Base-by-base conservation (phyloP, 805 yeast species). In the Sugiyamaella lignohabitans region DNA sequence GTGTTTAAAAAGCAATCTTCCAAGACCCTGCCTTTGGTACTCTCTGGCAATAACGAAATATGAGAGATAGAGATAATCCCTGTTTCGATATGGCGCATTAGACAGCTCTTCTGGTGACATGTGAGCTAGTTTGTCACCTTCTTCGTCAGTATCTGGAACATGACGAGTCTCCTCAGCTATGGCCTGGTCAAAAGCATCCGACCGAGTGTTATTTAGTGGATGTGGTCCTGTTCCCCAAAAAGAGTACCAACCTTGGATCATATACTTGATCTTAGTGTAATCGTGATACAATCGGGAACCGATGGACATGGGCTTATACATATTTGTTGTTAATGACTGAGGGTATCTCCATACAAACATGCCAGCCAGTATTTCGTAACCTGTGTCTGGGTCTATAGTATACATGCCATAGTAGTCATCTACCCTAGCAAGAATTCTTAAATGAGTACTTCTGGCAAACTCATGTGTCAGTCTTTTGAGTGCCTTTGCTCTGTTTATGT, bases 11-110 rank as follows among this genome's bases (percentile, higher is more conserved):
- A 52, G 39, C 22, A n/a, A 17, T n/a, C 18, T 11, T 3, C 56
- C 56, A 4, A 51, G 48, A 2, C 56, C 56, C 27, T 43, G 41
- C 4, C 50, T 18, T 29, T 52, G 53, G 32, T 45, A 45, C 11
- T 40, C 40, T 5, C 50, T 45, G 23, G 37, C 17, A 27, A 51
- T 37, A 22, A 34, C 35, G 29, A 52, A 52, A n/a, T 17, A 40
- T 6, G 36, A 20, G n/a, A 52, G 44, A 37, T 51, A 46, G 10
- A 20, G 29, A 45, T 45, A 42, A 6, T 32, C 35, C 6, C 35
- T 30, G 4, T 38, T 19, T 3, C 43, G 46, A 46, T 52, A 52
- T 11, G 17, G 29, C n/a, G 32, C 41, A 5, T 40, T 37, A 27
- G 23, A 22, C 14, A 52, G 42, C 36, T 51, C 34, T 16, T 52